Evolutionary conservation across 169 alveolate species (phyloP), one percentile per base, ranked within the genome.

Genomic region (Plasmodium gaboni): DNA sequence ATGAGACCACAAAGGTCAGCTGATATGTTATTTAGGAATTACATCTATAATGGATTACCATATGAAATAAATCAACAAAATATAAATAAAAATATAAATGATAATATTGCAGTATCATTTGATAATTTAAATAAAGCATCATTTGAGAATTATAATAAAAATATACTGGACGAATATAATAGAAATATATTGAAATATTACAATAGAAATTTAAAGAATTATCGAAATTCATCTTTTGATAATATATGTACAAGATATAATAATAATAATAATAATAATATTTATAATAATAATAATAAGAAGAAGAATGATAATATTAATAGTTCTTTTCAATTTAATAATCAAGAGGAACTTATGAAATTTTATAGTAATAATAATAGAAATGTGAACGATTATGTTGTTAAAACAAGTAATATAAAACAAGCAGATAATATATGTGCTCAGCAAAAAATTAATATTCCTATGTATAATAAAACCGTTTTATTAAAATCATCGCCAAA

Each of bases 181-280:
- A 32, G 64, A 42, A 12, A 24, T 22, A 50, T 26, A 7, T 17
- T 59, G 63, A 0, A 51, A 59, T 59, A 74, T 26, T 65, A 26
- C 6, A 74, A 63, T 6, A 50, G 10, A 15, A 24, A 32, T 13
- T 26, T 46, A 24, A 64, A 64, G n/a, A 76, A 64, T 63, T 28
- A 57, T 44, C 64, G 73, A 17, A 46, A 28, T 64, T 24, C 53
- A 48, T 76, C 89, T 12, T 76, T n/a, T 64, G 76, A 76, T n/a
- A 64, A 76, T 48, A 63, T 10, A 26, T 26, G 53, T 24, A 19
- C 15, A 15, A 64, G 10, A 22, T 26, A 24, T 64, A 64, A 15
- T 26, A 26, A 22, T 64, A 8, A 22, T 51, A 22, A 60, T 13
- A 61, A 61, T 74, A 73, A 74, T 28, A 63, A 60, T 28, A 28